Evolutionary conservation across 2,329 filamentous ascomycete species (phyloP).

Genomic region (Tolypocladium tundrense): DNA sequence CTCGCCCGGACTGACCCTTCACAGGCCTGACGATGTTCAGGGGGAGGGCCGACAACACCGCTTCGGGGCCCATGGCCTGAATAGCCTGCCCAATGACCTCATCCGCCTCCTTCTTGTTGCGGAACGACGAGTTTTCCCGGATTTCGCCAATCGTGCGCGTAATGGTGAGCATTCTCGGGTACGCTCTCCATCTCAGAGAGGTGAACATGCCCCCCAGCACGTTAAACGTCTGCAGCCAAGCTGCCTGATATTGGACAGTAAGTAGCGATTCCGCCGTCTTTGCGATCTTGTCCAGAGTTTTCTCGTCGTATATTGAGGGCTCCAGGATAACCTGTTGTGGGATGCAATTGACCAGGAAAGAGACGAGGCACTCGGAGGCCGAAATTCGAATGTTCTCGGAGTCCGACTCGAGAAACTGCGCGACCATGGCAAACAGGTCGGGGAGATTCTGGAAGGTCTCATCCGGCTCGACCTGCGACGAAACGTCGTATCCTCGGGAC

Average conservation of each 20-base stretch:
- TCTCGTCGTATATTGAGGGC: conserved; percentile 87
- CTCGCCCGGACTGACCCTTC: conserved; percentile 70
- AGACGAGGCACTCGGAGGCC: conserved; percentile 88
- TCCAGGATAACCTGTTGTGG: conserved; percentile 75
- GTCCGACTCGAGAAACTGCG: conserved; percentile 72
- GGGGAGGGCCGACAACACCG: conserved; percentile 71
- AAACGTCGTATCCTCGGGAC: conserved; percentile 88
- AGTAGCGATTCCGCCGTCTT: conserved; percentile 64
- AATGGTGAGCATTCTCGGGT: conserved; percentile 66
- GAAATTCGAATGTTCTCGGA: conserved; percentile 92
- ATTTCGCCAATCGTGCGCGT: conserved; percentile 77
- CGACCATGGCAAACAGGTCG: conserved; percentile 69
- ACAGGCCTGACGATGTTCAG: conserved; percentile 74
- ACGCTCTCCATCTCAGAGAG: conserved; percentile 71
- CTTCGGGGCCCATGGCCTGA: conserved; percentile 79
- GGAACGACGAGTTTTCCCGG: conserved; percentile 77
- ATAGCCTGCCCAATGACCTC: conserved; percentile 81
- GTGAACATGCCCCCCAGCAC: conserved; percentile 83
- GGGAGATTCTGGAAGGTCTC: conserved; percentile 89
- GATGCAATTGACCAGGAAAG: conserved; percentile 83
- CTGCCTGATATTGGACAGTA: conserved; percentile 83
- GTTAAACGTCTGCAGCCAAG: conserved; percentile 91
- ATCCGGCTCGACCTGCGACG: conserved; percentile 75
- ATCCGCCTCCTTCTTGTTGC: conserved; percentile 91
- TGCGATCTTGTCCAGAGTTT: conserved; percentile 71